Evolutionary conservation across 2,329 filamentous ascomycete species (phyloP).

Genomic region (Fusarium irregulare): DNA sequence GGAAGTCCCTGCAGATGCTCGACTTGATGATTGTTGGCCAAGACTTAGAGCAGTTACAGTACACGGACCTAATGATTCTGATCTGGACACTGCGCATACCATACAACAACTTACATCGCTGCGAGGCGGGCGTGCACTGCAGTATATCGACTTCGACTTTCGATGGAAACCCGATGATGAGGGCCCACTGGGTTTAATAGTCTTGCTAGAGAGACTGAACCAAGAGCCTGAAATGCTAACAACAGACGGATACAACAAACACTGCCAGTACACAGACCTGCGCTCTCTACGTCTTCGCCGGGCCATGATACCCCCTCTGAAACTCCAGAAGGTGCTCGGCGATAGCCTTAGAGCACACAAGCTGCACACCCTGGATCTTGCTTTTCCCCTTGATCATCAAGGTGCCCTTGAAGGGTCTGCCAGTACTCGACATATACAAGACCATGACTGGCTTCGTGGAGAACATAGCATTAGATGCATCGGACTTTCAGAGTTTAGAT

Average conservation of each 20-base stretch:
- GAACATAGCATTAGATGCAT: constrained; percentile 49
- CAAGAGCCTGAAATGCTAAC: constrained; percentile 24
- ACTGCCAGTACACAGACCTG: constrained; percentile 44
- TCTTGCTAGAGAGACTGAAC: constrained; percentile 29
- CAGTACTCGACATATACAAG: constrained; percentile 47
- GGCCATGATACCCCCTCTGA: constrained; percentile 41
- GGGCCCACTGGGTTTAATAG: constrained; percentile 37
- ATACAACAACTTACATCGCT: constrained; percentile 46
- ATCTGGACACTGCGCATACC: constrained; percentile 38
- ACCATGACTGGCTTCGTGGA: constrained; percentile 53
- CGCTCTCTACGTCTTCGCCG: constrained; percentile 47
- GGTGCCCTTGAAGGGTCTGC: constrained; percentile 40
- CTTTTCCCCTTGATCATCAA: constrained; percentile 48
- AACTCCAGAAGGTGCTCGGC: constrained; percentile 42
- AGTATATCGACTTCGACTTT: constrained; percentile 49
- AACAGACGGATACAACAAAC: constrained; percentile 14
- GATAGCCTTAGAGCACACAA: constrained; percentile 44
- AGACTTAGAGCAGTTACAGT: constrained; percentile 48
- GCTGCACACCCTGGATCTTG: constrained; percentile 52
- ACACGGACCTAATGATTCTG: constrained; percentile 36
- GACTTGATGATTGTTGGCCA: constrained; percentile 45
- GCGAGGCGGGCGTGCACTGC: constrained; percentile 43
- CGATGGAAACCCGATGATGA: constrained; percentile 41
- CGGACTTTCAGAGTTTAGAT: constrained; percentile 52
- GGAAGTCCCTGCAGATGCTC: constrained; percentile 5